Base-by-base conservation (phyloP, 2,329 filamentous ascomycete genomes). In the Pseudogymnoascus sp. region DNA sequence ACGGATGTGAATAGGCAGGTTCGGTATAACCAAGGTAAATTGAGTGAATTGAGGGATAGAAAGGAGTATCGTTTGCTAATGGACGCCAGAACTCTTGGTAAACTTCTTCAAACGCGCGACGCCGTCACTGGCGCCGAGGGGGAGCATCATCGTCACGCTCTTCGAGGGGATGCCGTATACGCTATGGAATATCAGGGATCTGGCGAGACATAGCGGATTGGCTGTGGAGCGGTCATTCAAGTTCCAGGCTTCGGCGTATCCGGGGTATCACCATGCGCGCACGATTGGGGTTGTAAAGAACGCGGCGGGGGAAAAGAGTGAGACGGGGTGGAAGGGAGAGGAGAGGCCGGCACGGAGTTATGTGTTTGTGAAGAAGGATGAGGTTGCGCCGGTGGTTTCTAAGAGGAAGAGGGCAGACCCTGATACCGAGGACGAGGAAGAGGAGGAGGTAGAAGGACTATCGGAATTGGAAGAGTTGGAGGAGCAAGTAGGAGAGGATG, bases 141-240 rank as follows among this genome's bases (percentile, higher is more conserved):
- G 86, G 1, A 70, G 68, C 1, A 86, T 97, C 61, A 76, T 96
- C 60, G 86, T 97, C 21, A 95, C 92, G 0, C 77, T 97, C 8
- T 99, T 99, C 73, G 93, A 97, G 74, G 89, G 89, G 63, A 88
- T 95, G 74, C 94, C 94, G 0, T 99, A 99, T 73, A 93, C 91
- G 1, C 81, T 97, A 0, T 99, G 94, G 94, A 97, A 97, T 76
- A 82, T 97, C 27, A 84, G 87, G 36, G 93, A 97, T 76, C 79
- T 99, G 29, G 94, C 84, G 1, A 82, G 93, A 5, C 90, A 96
- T 73, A 80, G 81, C 4, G 89, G 88, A 4, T 76, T 93, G 59
- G 82, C 83, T 69, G 87, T 92, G 36, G 79, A 86, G 68, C 78
- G 82, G 69, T 91, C 87, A 72, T 92, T 89, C 71, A 77, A 75